Conservation (phyloP, 108 stramenopile genomes). For the Nitzschia sp. region DNA sequence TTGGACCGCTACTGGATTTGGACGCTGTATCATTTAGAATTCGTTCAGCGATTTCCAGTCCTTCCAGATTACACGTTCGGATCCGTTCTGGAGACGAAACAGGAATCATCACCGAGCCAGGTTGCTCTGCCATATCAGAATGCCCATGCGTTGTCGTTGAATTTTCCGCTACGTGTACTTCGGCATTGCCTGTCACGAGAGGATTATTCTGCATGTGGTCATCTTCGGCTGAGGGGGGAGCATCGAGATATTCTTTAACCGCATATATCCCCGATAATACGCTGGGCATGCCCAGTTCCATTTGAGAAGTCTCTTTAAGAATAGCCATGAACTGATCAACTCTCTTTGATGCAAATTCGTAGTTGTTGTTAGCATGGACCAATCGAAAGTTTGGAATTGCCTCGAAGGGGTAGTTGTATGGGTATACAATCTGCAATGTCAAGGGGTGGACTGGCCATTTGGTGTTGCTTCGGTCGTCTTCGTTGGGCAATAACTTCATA, state of each 20-base stretch:
- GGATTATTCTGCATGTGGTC: background rate
- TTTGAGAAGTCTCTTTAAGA: constrained; percentile 35
- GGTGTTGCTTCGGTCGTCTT: constrained; percentile 24
- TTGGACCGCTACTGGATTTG: background rate
- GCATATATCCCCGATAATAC: constrained; percentile 66
- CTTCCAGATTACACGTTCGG: constrained; percentile 52
- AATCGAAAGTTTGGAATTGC: constrained; percentile 45
- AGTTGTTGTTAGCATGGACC: constrained; percentile 68
- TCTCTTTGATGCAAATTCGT: constrained; percentile 52
- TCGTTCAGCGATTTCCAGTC: constrained; percentile 51
- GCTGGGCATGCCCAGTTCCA: constrained; percentile 71
- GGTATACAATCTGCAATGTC: constrained; percentile 57
- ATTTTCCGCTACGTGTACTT: background rate
- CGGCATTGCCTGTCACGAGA: background rate
- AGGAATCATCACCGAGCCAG: background rate
- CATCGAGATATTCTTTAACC: constrained; percentile 66
- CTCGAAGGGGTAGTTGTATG: constrained; percentile 58
- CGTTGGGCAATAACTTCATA: constrained; percentile 46
- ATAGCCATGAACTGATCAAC: constrained; percentile 37
- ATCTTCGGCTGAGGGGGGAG: constrained; percentile 3
- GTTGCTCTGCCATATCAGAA: background rate
- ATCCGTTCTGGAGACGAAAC: constrained; percentile 47
- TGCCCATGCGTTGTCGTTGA: background rate
- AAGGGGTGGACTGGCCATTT: constrained; percentile 70
- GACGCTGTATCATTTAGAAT: constrained; percentile 21